Evolutionary conservation across 106 monocot species (phyloP), one percentile per base, ranked within the genome.

Genomic region (Posidonia australis): DNA sequence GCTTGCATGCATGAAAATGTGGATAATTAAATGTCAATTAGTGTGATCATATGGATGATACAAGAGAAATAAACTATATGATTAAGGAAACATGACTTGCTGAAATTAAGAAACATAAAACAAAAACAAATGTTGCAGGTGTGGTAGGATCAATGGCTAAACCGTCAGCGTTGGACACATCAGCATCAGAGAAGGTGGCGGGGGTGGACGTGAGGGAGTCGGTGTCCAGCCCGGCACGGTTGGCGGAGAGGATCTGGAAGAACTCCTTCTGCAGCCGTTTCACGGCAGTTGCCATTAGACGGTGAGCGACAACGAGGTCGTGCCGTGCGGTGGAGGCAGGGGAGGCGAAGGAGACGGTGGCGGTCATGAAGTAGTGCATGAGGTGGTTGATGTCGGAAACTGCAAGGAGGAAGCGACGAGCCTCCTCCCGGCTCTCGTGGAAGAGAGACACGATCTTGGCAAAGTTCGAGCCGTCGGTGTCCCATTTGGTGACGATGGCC

Each of bases 401-500:
- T 57, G 66, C 46, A 12, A 13, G 20, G 0, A 74, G 56, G 29
- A 74, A 54, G 65, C 14, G 45, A 5, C 3, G 19, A 30, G 66
- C 65, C 36, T 74, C 73, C 46, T 29, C 57, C 6, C 58, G 22
- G 44, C 16, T 46, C 65, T 64, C 45, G 32, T 48, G 32, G 58
- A 74, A 74, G 47, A 74, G 58, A 26, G 73, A 67, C 12, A 58
- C 65, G 47, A 67, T 13, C 51, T 21, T 73, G 31, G 58, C 31
- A 29, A 44, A 58, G 36, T 19, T 13, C n/a, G 65, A 58, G 19
- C 46, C 24, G 5, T 41, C 19, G 3, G 31, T 19, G 32, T 73
- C 72, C 72, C 72, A 72, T 17, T 55, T 62, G 19, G 0, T 46
- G 64, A 73, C 54, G 45, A 73, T 24, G 45, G 18, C 14, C 56